Conservation (phyloP, 208 protist species). For the Leptomonas pyrrhocoris region DNA sequence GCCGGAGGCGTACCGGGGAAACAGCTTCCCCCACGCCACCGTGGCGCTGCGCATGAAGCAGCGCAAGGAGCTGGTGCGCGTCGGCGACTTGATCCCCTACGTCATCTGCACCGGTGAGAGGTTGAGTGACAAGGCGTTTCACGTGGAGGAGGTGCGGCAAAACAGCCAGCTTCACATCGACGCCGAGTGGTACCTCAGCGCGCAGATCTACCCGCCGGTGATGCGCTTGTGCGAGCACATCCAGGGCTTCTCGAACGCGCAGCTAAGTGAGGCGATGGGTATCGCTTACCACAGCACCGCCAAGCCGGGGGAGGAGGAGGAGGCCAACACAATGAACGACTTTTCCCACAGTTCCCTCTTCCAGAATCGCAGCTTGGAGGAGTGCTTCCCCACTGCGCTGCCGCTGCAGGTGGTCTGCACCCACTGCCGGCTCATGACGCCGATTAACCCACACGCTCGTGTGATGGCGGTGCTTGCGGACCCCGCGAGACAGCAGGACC, state of each 20-base stretch:
- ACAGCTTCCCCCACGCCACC: constrained; percentile 93
- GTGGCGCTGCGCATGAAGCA: constrained; percentile 94
- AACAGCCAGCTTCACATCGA: constrained; percentile 77
- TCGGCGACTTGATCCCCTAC: constrained; percentile 97
- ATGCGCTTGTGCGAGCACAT: constrained; percentile 95
- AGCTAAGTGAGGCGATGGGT: constrained; percentile 89
- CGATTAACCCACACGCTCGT: constrained; percentile 82
- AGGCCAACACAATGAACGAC: constrained; percentile 49
- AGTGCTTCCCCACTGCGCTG: constrained; percentile 80
- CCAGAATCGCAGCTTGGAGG: constrained; percentile 58
- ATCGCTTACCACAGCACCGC: constrained; percentile 50
- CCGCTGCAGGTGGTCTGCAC: constrained; percentile 76
- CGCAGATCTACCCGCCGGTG: constrained; percentile 95
- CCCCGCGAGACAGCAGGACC: constrained; percentile 24
- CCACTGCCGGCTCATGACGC: constrained; percentile 64
- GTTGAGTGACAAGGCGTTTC: constrained; percentile 76
- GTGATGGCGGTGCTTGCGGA: constrained; percentile 59
- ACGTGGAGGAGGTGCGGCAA: constrained; percentile 87
- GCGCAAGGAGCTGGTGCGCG: constrained; percentile 89
- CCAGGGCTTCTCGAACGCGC: constrained; percentile 80
- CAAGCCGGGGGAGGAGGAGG: constrained; percentile 28
- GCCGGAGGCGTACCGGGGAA: constrained; percentile 95
- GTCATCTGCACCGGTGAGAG: constrained; percentile 93
- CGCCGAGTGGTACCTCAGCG: constrained; percentile 93
- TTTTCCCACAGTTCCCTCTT: constrained; percentile 83